A percentile compares a stretch with the other conserved stretches of the same genome.
phyloP scores from a whole-genome alignment of 805 yeast genomes.

The Candida broadrunensis region DNA sequence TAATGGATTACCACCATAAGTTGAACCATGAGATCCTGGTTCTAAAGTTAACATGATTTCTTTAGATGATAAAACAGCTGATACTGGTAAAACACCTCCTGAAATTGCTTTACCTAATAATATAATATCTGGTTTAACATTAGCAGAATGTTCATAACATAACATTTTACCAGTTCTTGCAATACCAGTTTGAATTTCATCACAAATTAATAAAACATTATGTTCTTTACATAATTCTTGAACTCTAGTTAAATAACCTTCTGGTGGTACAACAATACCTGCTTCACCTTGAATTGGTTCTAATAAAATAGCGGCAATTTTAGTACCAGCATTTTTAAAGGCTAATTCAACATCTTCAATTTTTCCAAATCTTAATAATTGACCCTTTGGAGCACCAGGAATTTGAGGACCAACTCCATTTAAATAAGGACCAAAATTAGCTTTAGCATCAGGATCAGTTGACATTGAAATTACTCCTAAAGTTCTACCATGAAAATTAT shows the following conservation, averaged over 20 bases:
- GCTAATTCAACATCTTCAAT: conserved; percentile 86
- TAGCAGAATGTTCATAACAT: conserved; percentile 79
- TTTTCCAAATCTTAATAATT: conserved; percentile 73
- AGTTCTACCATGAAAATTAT: conserved; percentile 96
- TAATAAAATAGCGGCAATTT: conserved; percentile 83
- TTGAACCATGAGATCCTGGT: conserved; percentile 97
- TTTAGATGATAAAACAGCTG: conserved; percentile 85
- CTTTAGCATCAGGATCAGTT: conserved; percentile 90
- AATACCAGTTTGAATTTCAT: conserved; percentile 96
- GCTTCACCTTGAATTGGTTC: conserved; percentile 99
- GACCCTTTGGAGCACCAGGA: conserved; percentile 66
- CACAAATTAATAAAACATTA: conserved; percentile 88
- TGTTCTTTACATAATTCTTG: conserved; percentile 72
- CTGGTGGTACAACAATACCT: conserved; percentile 92
- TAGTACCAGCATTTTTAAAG: conserved; percentile 77
- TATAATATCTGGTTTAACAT: conserved; percentile 84
- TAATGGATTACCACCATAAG: conserved; percentile 96
- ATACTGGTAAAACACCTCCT: conserved; percentile 92
- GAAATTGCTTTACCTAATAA: conserved; percentile 92
- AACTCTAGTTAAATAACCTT: conserved; percentile 72
- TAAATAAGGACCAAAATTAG: conserved; percentile 87
- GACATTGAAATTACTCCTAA: conserved; percentile 94
- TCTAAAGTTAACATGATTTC: conserved; percentile 86
- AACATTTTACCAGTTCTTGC: conserved; percentile 95
- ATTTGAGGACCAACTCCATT: conserved; percentile 78